A percentile compares a stretch with the other conserved stretches of the same genome.
These are phyloP conservation scores for Helminthosporium solani DNA, from an alignment of 2,329 filamentous ascomycete species.

Conservation along the genomic window DNA sequence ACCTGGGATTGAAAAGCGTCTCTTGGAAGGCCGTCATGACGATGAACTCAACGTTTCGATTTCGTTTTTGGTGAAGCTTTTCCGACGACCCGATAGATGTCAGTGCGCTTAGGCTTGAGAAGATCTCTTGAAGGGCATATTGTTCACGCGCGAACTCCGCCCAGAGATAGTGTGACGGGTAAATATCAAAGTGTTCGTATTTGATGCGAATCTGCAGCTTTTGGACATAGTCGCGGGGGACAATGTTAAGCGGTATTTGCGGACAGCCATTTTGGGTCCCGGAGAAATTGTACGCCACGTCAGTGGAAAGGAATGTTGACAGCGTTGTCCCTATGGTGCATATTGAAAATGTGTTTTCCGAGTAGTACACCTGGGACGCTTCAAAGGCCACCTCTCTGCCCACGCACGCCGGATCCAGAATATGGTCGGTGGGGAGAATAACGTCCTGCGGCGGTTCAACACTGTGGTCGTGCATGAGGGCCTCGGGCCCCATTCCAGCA, in stretches of 20 bases:
- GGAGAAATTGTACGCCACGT: conserved; percentile 3
- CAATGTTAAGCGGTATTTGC: conserved; percentile 3
- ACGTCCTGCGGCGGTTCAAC: conserved; percentile 18
- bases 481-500: background rate
- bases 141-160: conserved; percentile 10
- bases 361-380: conserved; percentile 19
- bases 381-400: conserved; percentile 14
- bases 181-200: conserved; percentile 16
- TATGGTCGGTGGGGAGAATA: conserved; percentile 19
- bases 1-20: background rate
- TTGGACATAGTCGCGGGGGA: conserved; percentile 15
- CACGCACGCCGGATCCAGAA: conserved; percentile 23
- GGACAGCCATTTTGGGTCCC: background rate
- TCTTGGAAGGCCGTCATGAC: conserved; percentile 16
- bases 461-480: conserved; percentile 20
- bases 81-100: background rate
- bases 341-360: conserved; percentile 23
- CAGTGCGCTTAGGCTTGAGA: conserved; percentile 1
- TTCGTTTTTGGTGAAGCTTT: background rate
- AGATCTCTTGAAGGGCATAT: conserved; percentile 8
- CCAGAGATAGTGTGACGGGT: background rate
- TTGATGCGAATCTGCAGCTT: conserved; percentile 29
- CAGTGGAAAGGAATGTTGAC: conserved; percentile 8
- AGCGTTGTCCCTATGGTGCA: conserved; percentile 21
- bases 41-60: conserved; percentile 20